Conservation (phyloP, 257 asterid genomes). For the Salvia splendens region DNA sequence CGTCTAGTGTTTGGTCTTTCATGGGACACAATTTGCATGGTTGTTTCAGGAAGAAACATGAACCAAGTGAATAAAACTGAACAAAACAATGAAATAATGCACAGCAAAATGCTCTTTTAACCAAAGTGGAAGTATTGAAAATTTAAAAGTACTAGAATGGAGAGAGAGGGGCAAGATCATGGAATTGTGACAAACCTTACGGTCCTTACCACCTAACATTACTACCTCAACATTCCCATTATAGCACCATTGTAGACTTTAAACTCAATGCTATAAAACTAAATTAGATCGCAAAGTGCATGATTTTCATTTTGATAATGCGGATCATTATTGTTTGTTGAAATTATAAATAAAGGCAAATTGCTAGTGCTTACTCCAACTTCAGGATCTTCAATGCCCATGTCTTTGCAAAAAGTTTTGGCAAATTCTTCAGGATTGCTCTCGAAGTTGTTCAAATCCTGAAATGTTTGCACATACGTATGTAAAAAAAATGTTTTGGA, state of each 20-base stretch:
- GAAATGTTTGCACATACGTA: constrained; percentile 30
- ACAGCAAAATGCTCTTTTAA: constrained; percentile 2
- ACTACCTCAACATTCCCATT: not conserved
- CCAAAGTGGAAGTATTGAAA: not conserved
- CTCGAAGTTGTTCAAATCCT: constrained; percentile 45
- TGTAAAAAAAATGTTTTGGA: not conserved
- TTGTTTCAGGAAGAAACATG: no score
- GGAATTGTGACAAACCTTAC: constrained; percentile 6
- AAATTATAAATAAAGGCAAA: constrained; percentile 13
- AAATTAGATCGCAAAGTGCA: constrained; percentile 5
- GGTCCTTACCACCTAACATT: not conserved
- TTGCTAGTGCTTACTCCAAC: constrained; percentile 73
- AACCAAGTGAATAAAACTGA: no score
- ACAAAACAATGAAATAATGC: no score
- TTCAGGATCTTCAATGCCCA: constrained; percentile 95
- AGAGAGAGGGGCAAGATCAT: not conserved
- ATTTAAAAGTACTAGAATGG: not conserved
- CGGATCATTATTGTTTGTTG: constrained; percentile 10
- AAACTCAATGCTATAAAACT: not conserved
- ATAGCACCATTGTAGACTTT: constrained; percentile 1
- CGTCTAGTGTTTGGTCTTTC: no score
- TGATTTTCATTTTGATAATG: constrained; percentile 12
- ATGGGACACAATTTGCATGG: no score
- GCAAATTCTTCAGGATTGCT: constrained; percentile 56
- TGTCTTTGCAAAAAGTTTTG: constrained; percentile 81